Percentiles rank a stretch among this genome's conserved stretches.
These are phyloP conservation scores for Erodium texanum DNA, from an alignment of 441 rosid species.

Conservation along the genomic window DNA sequence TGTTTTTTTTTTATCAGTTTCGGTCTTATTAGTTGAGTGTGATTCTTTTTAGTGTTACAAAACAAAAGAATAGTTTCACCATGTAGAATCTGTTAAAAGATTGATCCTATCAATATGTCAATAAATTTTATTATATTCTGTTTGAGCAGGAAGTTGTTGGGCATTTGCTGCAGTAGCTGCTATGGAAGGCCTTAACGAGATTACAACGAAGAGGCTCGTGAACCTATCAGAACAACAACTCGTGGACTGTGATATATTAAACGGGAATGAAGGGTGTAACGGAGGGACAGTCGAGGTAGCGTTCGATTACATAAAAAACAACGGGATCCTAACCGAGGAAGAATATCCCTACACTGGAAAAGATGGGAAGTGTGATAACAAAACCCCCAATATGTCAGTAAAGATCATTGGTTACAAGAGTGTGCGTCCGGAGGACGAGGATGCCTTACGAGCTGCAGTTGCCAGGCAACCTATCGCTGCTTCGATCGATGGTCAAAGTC, in stretches of 20 bases:
- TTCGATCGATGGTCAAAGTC: background rate
- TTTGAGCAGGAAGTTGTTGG: constrained; percentile 5
- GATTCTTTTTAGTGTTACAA: no score
- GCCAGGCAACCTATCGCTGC: background rate
- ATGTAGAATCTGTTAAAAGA: no score
- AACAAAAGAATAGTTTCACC: no score
- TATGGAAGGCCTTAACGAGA: background rate
- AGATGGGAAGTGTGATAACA: background rate
- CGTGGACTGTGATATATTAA: background rate
- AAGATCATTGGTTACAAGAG: background rate
- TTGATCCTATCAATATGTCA: no score
- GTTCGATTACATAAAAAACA: background rate
- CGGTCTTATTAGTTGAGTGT: no score
- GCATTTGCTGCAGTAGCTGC: background rate
- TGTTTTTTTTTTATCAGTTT: no score
- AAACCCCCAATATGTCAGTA: background rate
- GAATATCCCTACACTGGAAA: background rate
- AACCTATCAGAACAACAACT: background rate
- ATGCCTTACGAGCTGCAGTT: background rate
- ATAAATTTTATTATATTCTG: no score
- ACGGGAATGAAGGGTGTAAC: background rate
- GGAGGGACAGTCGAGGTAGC: background rate
- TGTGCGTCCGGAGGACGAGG: background rate
- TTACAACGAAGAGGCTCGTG: background rate
- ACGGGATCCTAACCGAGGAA: background rate